Evolutionary conservation across 179 eudicot genomes (phyloP), one percentile per base, ranked within the genome.

Genomic region (Silene coronaria): DNA sequence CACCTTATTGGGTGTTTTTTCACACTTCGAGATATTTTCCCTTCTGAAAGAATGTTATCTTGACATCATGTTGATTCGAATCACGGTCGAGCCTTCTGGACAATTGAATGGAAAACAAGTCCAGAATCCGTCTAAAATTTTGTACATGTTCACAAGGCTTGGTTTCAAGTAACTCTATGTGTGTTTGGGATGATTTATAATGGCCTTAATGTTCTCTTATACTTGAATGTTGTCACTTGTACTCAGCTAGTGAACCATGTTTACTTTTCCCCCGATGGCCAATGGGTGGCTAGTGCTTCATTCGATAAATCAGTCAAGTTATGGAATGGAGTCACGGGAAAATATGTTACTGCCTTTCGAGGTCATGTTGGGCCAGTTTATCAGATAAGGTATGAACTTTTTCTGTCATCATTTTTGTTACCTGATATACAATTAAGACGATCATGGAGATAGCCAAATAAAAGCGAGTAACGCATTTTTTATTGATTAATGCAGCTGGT

Each of bases 331-430:
- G 78, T 86, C 58, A 95, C 97, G 1, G 97, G 97, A 51, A 86
- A 82, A 65, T 95, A 91, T 73, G 90, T 92, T 26, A 87, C 91
- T 63, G 93, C 85, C 68, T 95, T 95, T 71, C 91, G 93, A n/a
- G 99, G 99, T 64, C 99, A 92, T 74, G 99, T 95, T 24, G 97
- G 93, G 26, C 99, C 97, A 63, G 99, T 95, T 19, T 92, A 95
- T 85, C 99, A 95, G 69, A 92, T 95, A 83, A 90, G 99, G 97
- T 95, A 62, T 22, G 76, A 53, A 71, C 62, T 30, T 74, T 67
- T 12, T n/a, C 42, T 36, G n/a, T 68, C 28, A 65, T 42, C 59
- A 13, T 36, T 26, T 19, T 1, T 34, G 45, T 16, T 73, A 42
- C 48, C 32, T 69, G 13, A 70, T 11, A 70, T 24, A 24, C 36